phyloP scores from a whole-genome alignment of 2,329 filamentous ascomycete genomes.

The Annulohypoxylon truncatum region DNA sequence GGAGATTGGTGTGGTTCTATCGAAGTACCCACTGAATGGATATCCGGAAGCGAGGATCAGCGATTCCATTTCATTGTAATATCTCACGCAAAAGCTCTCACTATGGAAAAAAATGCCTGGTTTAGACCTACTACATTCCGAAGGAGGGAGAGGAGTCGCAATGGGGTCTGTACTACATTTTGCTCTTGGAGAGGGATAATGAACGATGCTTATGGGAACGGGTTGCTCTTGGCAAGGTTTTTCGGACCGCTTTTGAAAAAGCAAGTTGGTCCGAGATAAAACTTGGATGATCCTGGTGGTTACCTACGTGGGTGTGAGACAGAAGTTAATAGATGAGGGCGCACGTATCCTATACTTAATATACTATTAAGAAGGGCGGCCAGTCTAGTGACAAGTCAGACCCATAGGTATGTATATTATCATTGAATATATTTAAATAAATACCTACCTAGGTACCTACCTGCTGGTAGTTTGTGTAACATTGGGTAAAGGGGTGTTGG shows the following conservation, averaged over 20 bases:
- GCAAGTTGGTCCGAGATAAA: background rate
- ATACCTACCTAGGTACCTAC: background rate
- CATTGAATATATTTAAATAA: background rate
- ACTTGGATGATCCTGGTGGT: background rate
- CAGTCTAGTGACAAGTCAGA: background rate
- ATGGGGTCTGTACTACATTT: background rate
- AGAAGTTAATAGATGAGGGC: background rate
- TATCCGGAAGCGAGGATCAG: background rate
- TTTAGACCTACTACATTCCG: background rate
- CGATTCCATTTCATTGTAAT: background rate
- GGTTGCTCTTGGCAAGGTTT: background rate
- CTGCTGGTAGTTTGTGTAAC: background rate
- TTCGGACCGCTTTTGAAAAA: background rate
- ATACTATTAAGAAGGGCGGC: background rate
- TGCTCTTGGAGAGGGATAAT: background rate
- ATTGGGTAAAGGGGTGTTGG: background rate
- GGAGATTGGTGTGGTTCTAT: background rate
- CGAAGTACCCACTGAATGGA: background rate
- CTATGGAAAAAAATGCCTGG: background rate
- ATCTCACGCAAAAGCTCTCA: background rate
- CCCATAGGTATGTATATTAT: background rate
- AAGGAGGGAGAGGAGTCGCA: background rate
- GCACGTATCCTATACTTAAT: background rate
- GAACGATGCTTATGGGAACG: background rate
- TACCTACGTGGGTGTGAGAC: too few species aligned